Evolutionary conservation across 208 protist species (phyloP).

Genomic region (Trypanosoma cruzi): DNA sequence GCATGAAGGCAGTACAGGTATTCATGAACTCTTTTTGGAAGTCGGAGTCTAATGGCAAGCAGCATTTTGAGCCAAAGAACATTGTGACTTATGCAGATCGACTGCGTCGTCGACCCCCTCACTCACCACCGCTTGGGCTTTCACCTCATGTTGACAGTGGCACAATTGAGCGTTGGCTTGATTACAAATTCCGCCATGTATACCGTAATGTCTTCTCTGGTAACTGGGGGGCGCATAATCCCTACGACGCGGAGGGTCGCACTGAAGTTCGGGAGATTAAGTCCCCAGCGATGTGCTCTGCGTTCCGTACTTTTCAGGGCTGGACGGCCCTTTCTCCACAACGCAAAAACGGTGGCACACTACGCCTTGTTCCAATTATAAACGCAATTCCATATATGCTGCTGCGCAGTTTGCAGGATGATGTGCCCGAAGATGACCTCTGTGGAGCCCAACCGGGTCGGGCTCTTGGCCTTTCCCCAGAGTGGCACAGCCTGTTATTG

Average conservation of each 20-base stretch:
- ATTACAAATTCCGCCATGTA: neutral
- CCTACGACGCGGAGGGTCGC: neutral
- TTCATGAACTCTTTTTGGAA: conserved; percentile 5
- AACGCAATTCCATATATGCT: conserved; percentile 1
- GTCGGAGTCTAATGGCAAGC: conserved; percentile 7
- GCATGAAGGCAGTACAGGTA: conserved; percentile 3
- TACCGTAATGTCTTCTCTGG: neutral
- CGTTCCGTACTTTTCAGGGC: conserved; percentile 5
- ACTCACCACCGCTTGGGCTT: neutral
- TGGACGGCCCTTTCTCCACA: conserved; percentile 6
- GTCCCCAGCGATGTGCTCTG: neutral
- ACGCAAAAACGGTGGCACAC: neutral
- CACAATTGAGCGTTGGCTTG: conserved; percentile 3
- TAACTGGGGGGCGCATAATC: neutral
- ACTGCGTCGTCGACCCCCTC: neutral
- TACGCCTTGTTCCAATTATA: conserved; percentile 1
- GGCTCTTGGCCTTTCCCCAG: neutral
- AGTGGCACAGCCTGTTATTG: neutral
- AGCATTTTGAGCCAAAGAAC: neutral
- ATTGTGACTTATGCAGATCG: conserved; percentile 4
- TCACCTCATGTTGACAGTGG: conserved; percentile 5
- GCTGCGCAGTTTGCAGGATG: conserved; percentile 8
- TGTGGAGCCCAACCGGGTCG: neutral
- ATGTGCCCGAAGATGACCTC: conserved; percentile 6
- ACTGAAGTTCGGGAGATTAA: neutral